Base-by-base conservation (phyloP, 805 yeast genomes). In the Kuraishia borneana region DNA sequence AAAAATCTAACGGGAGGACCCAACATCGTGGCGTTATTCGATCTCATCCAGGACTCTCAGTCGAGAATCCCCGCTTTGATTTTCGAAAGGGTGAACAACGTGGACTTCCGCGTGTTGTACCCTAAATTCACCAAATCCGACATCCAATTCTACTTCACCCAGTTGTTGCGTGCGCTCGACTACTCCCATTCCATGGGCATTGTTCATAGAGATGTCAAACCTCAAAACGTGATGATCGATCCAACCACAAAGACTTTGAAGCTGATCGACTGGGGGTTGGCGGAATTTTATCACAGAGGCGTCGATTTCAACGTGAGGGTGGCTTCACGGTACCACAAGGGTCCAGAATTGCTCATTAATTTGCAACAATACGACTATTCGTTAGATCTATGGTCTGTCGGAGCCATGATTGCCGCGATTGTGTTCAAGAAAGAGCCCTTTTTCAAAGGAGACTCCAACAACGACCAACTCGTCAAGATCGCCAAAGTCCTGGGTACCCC, bases 181-280 rank as follows among this genome's bases (percentile, higher is more conserved):
- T 87, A 70, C 56, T 79, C 84, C 36, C 96, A 88, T 60, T 81
- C 94, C 5, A 82, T 82, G 79, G 96, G 96, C 25, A 84, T 88
- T 43, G 85, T 85, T 80, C 96, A 85, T 57, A 67, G 96, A 53
- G 96, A 85, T 57, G 95, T 85, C 33, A 85, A 85, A 53, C 95
- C 95, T 8, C 95, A 85, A 55, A 85, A 85, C 50, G 84, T 85
- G 30, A 85, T 85, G 95, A 85, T 85, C 45, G 95, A 87, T 57
- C 95, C 85, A 40, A 60, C 65, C 18, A 54, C 51, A 31, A 70
- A 68, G 43, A 60, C 63, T 27, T 60, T 87, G 48, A 70, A 89
- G 46, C 69, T 87, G 36, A 87, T 87, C 42, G 96, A 87, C 60
- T 87, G 96, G 96, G 96, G 96, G 12, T 61, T 87, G 40, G 95